phyloP scores from a whole-genome alignment of 2,329 filamentous ascomycete species.

The Torrubiellomyces zombiae region DNA sequence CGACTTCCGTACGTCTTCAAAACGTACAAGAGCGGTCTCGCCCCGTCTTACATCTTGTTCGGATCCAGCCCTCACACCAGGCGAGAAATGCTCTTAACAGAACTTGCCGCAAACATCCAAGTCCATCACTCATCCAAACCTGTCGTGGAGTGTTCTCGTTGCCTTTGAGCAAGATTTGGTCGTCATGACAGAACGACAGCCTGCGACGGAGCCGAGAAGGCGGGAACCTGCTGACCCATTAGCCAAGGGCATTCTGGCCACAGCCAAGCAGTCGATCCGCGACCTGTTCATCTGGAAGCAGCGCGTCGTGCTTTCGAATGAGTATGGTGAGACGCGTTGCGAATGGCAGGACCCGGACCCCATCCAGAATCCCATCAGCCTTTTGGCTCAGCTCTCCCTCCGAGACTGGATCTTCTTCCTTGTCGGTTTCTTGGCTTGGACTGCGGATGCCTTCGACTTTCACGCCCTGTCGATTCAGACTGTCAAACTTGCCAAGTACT shows the following conservation, averaged over 20 bases:
- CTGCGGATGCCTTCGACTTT: conserved; percentile 71
- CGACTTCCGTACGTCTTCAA: too few relatives aligned
- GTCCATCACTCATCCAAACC: too few relatives aligned
- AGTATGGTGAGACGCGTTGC: conserved; percentile 44
- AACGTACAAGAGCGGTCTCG: too few relatives aligned
- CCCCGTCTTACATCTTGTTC: too few relatives aligned
- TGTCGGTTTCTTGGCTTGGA: conserved; percentile 62
- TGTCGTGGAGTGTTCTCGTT: too few relatives aligned
- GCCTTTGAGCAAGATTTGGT: too few relatives aligned
- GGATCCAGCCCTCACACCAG: too few relatives aligned
- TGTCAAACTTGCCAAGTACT: conserved; percentile 44
- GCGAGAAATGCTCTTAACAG: too few relatives aligned
- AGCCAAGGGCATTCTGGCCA: conserved; percentile 46
- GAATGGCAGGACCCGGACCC: conserved; percentile 54
- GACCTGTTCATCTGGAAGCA: conserved; percentile 63
- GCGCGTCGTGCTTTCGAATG: conserved; percentile 49
- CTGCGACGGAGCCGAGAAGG: conserved; percentile 3
- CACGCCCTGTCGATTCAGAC: conserved; percentile 68
- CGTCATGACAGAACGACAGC: too few relatives aligned
- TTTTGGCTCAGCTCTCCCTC: conserved; percentile 45
- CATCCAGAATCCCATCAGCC: conserved; percentile 52
- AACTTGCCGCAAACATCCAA: too few relatives aligned
- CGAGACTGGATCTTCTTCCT: conserved; percentile 62
- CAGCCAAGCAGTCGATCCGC: conserved; percentile 43
- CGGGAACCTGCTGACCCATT: conserved; percentile 46